These are phyloP conservation scores for Colletotrichum chrysophilum DNA, from an alignment of 2,329 filamentous ascomycete genomes.

Conservation along the genomic window DNA sequence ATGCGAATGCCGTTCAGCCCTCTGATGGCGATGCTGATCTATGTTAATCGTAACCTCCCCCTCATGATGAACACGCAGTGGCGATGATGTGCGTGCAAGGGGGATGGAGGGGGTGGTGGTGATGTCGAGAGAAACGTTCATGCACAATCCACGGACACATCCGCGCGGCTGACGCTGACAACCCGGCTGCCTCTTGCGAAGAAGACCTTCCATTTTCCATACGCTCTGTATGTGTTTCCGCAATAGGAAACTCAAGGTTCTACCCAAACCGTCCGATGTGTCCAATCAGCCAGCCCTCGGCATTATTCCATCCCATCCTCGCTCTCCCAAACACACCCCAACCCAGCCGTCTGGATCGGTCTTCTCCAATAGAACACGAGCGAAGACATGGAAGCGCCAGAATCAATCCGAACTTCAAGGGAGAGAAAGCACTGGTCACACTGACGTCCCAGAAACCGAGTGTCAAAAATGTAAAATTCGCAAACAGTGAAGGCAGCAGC, in stretches of 20 bases:
- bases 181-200: background rate
- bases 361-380: background rate
- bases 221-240: background rate
- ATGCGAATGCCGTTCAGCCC: background rate
- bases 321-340: background rate
- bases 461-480: background rate
- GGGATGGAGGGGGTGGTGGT: background rate
- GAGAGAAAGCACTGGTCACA: background rate
- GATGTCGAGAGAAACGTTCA: background rate
- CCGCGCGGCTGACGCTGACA: background rate
- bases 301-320: background rate
- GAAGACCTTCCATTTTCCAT: background rate
- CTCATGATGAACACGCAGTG: background rate
- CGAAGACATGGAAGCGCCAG: background rate
- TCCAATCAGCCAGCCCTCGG: background rate
- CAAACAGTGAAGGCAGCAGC: too few relatives aligned
- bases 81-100: background rate
- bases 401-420: background rate
- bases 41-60: background rate
- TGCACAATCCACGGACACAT: background rate
- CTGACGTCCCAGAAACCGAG: background rate
- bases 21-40: background rate
- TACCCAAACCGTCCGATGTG: background rate
- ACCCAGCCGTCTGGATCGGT: background rate
- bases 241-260: background rate